These are phyloP conservation scores for Chaetomium globosum DNA, from an alignment of 2,329 filamentous ascomycete genomes.

Conservation along the genomic window DNA sequence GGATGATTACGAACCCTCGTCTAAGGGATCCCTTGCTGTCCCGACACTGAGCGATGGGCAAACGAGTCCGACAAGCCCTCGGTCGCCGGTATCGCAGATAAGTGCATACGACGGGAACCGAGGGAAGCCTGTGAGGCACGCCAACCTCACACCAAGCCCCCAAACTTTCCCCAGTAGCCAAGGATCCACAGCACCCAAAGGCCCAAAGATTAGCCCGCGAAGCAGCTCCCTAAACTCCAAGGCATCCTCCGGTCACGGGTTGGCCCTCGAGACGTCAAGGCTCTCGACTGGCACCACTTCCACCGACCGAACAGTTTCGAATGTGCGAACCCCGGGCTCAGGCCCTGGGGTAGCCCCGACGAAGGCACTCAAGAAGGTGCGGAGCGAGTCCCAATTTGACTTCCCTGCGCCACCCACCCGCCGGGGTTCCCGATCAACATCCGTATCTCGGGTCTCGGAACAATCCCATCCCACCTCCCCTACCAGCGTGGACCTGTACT, in stretches of 20 bases:
- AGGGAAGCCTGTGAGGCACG: conserved; percentile 44
- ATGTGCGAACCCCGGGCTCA: conserved; percentile 36
- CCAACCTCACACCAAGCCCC: conserved; percentile 45
- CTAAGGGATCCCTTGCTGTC: conserved; percentile 42
- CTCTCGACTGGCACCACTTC: conserved; percentile 45
- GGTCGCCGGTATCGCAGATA: conserved; percentile 31
- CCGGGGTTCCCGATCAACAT: conserved; percentile 26
- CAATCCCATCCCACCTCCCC: conserved; percentile 56
- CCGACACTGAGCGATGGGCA: conserved; percentile 37
- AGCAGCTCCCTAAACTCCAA: conserved; percentile 40
- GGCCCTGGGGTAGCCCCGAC: conserved; percentile 43
- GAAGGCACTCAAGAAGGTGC: conserved; percentile 41
- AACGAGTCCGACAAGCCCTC: conserved; percentile 34
- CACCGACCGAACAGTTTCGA: conserved; percentile 43
- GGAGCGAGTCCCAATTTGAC: conserved; percentile 27
- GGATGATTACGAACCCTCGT: conserved; percentile 45
- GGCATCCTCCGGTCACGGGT: conserved; percentile 16
- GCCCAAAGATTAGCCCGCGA: conserved; percentile 35
- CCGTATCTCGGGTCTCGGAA: conserved; percentile 30
- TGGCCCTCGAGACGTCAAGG: conserved; percentile 38
- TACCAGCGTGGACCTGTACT: conserved; percentile 54
- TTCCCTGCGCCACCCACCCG: conserved; percentile 36
- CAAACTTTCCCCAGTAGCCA: conserved; percentile 46
- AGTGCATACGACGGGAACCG: conserved; percentile 27
- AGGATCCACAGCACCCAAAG: conserved; percentile 20